Evolutionary conservation across 352 stramenopile genomes (phyloP), one percentile per base, ranked within the genome.

Genomic region (Pythium periplocum): DNA sequence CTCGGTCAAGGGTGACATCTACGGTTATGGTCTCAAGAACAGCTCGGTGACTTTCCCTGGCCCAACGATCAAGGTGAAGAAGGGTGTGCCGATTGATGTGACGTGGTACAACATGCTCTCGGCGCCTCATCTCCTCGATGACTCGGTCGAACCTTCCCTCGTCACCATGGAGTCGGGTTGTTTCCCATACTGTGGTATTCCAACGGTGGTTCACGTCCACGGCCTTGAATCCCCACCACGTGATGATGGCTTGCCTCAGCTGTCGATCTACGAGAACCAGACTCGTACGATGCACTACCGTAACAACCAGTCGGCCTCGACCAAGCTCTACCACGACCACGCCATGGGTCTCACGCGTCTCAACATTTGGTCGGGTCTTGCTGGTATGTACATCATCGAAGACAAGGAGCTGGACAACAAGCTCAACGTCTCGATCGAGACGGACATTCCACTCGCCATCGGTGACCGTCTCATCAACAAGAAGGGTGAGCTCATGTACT

Each of bases 241-340:
- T 52, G 84, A 80, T 57, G 78, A 89, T 45, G 78, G 78, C 1
- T 52, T 89, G 11, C 78, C 78, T 30, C 53, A 57, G 38, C 61
- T 66, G 48, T 78, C 78, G 32, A 77, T 87, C 57, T 89, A 87
- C 71, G 54, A 64, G 49, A 89, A 89, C 69, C 78, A 87, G 57
- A 80, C 59, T 30, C 68, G 69, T 43, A 64, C 65, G 17, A 71
- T 75, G 44, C 46, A 68, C 2, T 87, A 89, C 61, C 54, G 77
- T 32, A 89, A 89, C 76, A 83, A 77, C 50, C 78, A 87, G 62
- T 85, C 78, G 42, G 66, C 71, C 2, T 67, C 73, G 5, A 87
- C 78, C 42, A 87, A 87, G 55, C 48, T 89, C 10, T 89, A 89
- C 59, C 78, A 89, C 55, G 76, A 89, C 61, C 78, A 90, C 55